phyloP scores from a whole-genome alignment of 2,329 filamentous ascomycete species.

The Curvularia sp. region DNA sequence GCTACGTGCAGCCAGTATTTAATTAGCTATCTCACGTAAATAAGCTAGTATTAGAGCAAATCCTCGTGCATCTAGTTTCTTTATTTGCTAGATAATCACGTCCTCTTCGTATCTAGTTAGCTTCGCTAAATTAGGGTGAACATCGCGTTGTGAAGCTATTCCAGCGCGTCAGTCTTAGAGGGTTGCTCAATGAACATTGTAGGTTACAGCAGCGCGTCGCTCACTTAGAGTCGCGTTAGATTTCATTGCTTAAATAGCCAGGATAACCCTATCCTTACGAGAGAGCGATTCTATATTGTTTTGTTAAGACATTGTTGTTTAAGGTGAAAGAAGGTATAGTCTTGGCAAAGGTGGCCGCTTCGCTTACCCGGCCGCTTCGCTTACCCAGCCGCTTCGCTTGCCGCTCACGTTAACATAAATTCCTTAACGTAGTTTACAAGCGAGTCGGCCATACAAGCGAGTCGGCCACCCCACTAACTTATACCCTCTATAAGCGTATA shows the following conservation, averaged over 20 bases:
- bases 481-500: too few species aligned
- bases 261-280: slow-evolving; percentile 6
- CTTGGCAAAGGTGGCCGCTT: slow-evolving; percentile 9
- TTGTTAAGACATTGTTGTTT: slow-evolving; percentile 9
- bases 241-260: slow-evolving; percentile 2
- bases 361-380: too few species aligned
- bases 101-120: slow-evolving; percentile 16
- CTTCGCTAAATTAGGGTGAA: not conserved
- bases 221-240: not conserved
- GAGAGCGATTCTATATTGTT: slow-evolving; percentile 6
- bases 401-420: too few species aligned
- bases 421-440: too few species aligned
- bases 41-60: too few species aligned
- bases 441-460: too few species aligned
- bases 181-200: slow-evolving; percentile 8
- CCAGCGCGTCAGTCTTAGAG: slow-evolving; percentile 9
- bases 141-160: slow-evolving; percentile 15
- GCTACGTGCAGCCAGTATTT: slow-evolving; percentile 18
- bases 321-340: slow-evolving; percentile 1
- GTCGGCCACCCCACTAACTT: too few species aligned
- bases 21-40: slow-evolving; percentile 19
- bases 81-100: slow-evolving; percentile 17
- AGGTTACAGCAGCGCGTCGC: not conserved
- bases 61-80: slow-evolving; percentile 15
- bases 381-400: too few species aligned